A percentile compares a stretch with the other conserved stretches of the same genome.
Evolutionary conservation across 176 grass and related monocot genomes (phyloP).

Genomic region (Chloris gayana): DNA sequence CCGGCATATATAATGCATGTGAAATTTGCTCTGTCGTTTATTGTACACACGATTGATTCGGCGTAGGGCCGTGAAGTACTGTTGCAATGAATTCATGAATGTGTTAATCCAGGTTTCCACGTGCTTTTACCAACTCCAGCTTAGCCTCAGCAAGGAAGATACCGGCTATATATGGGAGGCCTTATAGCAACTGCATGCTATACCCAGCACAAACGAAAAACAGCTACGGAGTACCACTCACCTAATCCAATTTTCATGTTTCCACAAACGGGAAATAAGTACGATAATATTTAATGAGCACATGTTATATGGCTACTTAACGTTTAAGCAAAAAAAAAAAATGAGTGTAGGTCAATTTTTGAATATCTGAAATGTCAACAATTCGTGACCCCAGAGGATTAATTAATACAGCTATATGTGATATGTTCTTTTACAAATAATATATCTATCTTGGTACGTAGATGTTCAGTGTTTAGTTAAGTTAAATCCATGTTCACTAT

Average conservation of each 20-base stretch:
- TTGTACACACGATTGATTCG: too few relatives aligned
- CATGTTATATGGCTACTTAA: neutral
- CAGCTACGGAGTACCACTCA: neutral
- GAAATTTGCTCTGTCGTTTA: neutral
- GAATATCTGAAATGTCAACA: too few relatives aligned
- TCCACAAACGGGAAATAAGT: neutral
- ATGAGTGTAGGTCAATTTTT: too few relatives aligned
- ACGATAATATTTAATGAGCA: neutral
- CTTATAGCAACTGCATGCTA: neutral
- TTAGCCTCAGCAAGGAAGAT: neutral
- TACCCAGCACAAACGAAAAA: neutral
- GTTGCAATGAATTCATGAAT: neutral
- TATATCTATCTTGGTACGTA: too few relatives aligned
- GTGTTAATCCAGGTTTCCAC: neutral
- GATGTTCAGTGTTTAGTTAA: too few relatives aligned
- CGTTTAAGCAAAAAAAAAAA: too few relatives aligned
- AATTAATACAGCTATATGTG: too few relatives aligned
- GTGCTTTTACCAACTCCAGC: neutral
- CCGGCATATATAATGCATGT: neutral
- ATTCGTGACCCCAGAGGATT: too few relatives aligned
- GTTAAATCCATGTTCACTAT: too few relatives aligned
- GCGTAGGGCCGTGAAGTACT: neutral
- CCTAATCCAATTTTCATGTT: slow-evolving; percentile 15
- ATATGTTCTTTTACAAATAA: too few relatives aligned
- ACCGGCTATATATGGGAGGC: neutral